Conservation (phyloP, 2,329 filamentous ascomycete genomes). For the Aspergillus pseudoglaucus region DNA sequence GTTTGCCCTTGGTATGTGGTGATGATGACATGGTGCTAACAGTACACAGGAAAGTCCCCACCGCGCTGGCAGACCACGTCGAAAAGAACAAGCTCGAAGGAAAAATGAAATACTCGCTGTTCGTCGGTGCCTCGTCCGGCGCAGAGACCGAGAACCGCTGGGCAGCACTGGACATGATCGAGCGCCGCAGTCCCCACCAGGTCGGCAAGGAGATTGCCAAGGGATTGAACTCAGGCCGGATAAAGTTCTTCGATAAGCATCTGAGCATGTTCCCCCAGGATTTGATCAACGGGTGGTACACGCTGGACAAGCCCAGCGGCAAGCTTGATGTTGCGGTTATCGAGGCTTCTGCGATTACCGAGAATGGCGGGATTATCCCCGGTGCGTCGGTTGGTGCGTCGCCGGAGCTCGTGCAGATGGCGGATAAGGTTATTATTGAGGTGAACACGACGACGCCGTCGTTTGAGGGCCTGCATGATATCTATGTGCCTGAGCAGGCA, state of each 20-base stretch:
- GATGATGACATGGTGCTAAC: background rate
- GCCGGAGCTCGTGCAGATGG: conserved; percentile 82
- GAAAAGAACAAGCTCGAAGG: conserved; percentile 80
- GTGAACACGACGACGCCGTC: conserved; percentile 81
- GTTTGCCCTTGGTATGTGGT: conserved; percentile 22
- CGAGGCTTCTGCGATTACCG: conserved; percentile 78
- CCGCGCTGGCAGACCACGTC: conserved; percentile 78
- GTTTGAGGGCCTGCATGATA: conserved; percentile 85
- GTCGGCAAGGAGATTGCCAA: conserved; percentile 86
- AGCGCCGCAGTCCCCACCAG: conserved; percentile 76
- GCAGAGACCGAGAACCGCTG: conserved; percentile 88
- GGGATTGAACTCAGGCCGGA: conserved; percentile 81
- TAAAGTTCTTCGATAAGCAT: conserved; percentile 92
- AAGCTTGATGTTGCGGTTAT: conserved; percentile 77
- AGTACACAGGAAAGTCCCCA: conserved; percentile 65
- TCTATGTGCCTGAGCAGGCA: conserved; percentile 79
- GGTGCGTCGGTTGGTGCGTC: conserved; percentile 80
- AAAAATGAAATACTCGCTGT: conserved; percentile 76
- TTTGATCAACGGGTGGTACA: conserved; percentile 81
- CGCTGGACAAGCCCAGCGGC: conserved; percentile 67
- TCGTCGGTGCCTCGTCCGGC: conserved; percentile 83
- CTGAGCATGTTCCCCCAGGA: conserved; percentile 87
- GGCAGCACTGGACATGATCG: conserved; percentile 86
- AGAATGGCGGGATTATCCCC: conserved; percentile 81
- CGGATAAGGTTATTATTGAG: conserved; percentile 88